Evolutionary conservation across 192 early-diverging fungal species (phyloP), one percentile per base, ranked within the genome.

Genomic region (Piromyces sp.): DNA sequence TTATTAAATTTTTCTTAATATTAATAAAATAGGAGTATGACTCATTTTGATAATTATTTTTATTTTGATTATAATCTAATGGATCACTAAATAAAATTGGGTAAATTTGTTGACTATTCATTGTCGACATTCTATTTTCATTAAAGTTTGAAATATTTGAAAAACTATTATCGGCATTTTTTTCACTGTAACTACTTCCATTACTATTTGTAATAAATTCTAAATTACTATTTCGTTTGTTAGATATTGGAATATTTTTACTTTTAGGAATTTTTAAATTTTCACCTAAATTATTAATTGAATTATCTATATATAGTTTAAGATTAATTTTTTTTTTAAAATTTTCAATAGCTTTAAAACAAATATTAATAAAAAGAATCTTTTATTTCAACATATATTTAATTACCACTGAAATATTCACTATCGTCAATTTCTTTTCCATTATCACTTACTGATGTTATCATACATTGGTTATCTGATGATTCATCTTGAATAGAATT

Each of bases 1-100:
- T 82, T 19, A 87, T 83, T 30, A 88, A 79, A 13, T 81, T 33
- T 22, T 81, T 33, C 28, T 79, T 84, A 1, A 87, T 83, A 80
- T 87, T 84, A 58, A 87, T 68, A 7, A 17, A n/a, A n/a, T 68
- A 68, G 2, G 51, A 68, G n/a, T n/a, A 68, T n/a, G 26, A n/a
- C 11, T 68, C 37, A 38, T 38, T 38, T 14, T 19, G 2, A 68
- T 68, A 26, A n/a, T 5, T 9, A 28, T 68, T 68, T 9, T n/a
- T 68, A 68, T n/a, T 68, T 68, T 26, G 26, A 68, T 2, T 6
- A 28, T n/a, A n/a, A 68, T 68, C 51, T n/a, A n/a, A n/a, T n/a
- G 51, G 51, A 28, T 68, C 51, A 68, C 51, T 68, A 68, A n/a
- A 68, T 9, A 68, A n/a, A 68, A 68, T 68, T n/a, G 51, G 51